A percentile compares a stretch with the other conserved stretches of the same genome.
These are phyloP conservation scores for Pythium scleroteichum DNA, from an alignment of 352 stramenopile species.

Conservation along the genomic window DNA sequence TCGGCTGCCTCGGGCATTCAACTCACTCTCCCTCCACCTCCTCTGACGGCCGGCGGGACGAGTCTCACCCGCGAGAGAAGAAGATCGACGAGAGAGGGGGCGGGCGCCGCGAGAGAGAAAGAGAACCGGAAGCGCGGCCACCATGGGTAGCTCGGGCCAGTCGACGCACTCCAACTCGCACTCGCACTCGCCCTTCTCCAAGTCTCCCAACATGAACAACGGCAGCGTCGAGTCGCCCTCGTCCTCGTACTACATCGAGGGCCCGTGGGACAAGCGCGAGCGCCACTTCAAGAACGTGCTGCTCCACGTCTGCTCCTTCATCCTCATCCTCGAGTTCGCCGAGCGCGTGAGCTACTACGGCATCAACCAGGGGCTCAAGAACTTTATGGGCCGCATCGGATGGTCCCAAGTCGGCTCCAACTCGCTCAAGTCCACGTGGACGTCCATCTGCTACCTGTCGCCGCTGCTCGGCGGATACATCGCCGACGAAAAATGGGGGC, in stretches of 20 bases:
- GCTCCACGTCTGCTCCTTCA: slow-evolving; percentile 84
- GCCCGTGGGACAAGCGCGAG: slow-evolving; percentile 77
- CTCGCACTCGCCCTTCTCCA: slow-evolving; percentile 45
- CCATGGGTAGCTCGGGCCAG: slow-evolving; percentile 27
- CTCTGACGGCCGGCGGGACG: not conserved
- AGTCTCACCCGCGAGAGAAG: not conserved
- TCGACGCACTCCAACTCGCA: slow-evolving; percentile 49
- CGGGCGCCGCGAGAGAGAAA: not conserved
- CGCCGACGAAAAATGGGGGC: slow-evolving; percentile 84
- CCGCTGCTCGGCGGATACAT: slow-evolving; percentile 83
- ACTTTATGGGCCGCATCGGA: slow-evolving; percentile 77
- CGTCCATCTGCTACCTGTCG: slow-evolving; percentile 85
- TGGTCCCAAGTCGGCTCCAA: slow-evolving; percentile 84
- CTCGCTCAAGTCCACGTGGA: slow-evolving; percentile 89
- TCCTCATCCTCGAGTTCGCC: slow-evolving; percentile 84
- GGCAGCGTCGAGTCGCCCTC: slow-evolving; percentile 35
- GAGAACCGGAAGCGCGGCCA: not conserved
- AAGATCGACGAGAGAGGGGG: slow-evolving; percentile 8
- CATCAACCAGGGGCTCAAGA: slow-evolving; percentile 88
- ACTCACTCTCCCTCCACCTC: slow-evolving; percentile 14
- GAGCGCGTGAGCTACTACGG: slow-evolving; percentile 84
- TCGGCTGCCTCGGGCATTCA: slow-evolving; percentile 17
- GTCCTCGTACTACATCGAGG: slow-evolving; percentile 76
- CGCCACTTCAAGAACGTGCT: slow-evolving; percentile 81
- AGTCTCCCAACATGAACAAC: slow-evolving; percentile 49